These are phyloP conservation scores for Claviceps africana DNA, from an alignment of 2,329 filamentous ascomycete genomes.

Conservation along the genomic window DNA sequence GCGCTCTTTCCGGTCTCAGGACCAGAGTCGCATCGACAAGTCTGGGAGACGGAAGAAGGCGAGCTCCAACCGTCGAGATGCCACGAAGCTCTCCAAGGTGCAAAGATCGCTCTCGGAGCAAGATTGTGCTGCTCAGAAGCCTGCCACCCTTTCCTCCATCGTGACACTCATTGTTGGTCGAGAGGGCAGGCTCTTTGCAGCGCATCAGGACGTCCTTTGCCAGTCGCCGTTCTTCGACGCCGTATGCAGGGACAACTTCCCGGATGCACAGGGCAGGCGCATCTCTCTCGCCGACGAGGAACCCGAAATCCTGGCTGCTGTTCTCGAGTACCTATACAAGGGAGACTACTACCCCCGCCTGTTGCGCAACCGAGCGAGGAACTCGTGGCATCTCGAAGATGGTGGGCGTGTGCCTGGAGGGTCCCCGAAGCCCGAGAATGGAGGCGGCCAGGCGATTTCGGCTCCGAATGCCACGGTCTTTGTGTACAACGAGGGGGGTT, in stretches of 20 bases:
- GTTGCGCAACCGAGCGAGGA: conserved; percentile 70
- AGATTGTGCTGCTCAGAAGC: conserved; percentile 17
- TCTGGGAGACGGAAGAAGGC: conserved; percentile 62
- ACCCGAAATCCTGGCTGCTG: conserved; percentile 81
- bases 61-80: conserved; percentile 44
- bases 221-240: conserved; percentile 74
- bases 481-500: conserved; percentile 57
- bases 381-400: conserved; percentile 84
- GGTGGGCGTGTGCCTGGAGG: conserved; percentile 26
- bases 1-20: conserved; percentile 70
- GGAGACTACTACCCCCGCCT: conserved; percentile 88
- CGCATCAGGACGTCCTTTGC: conserved; percentile 82
- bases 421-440: conserved; percentile 22
- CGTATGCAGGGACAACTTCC: conserved; percentile 57
- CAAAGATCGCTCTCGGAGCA: conserved; percentile 63
- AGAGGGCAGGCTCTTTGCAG: conserved; percentile 83
- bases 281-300: conserved; percentile 63
- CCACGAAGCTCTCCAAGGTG: conserved; percentile 70
- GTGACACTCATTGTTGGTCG: conserved; percentile 72
- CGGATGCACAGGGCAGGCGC: conserved; percentile 63
- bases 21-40: conserved; percentile 68
- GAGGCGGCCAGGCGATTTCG: no score
- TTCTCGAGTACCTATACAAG: conserved; percentile 96
- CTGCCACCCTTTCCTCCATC: conserved; percentile 49
- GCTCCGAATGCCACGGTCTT: conserved; percentile 47